Evolutionary conservation across 768 basidiomycete species (phyloP).

Genomic region (Hypholoma fasciculare): DNA sequence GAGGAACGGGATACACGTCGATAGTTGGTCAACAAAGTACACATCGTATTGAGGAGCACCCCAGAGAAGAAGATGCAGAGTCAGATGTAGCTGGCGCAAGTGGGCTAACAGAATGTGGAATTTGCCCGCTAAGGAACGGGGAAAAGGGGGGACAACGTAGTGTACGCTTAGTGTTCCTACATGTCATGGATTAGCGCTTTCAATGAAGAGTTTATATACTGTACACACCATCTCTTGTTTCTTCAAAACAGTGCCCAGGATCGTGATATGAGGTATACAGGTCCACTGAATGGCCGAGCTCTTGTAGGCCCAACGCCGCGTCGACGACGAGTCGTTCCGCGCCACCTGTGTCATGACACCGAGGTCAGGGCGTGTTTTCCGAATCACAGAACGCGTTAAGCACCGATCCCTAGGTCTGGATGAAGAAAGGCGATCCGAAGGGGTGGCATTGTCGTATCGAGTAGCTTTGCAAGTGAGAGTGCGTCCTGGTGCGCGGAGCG

Average conservation of each 20-base stretch:
- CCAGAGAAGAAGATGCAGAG: slow-evolving; percentile 56
- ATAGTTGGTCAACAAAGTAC: slow-evolving; percentile 94
- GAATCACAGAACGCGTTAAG: slow-evolving; percentile 16
- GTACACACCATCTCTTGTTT: slow-evolving; percentile 82
- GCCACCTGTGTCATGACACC: slow-evolving; percentile 59
- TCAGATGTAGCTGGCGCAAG: slow-evolving; percentile 83
- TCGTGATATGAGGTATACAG: slow-evolving; percentile 96
- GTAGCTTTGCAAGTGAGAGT: too few relatives aligned
- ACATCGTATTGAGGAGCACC: slow-evolving; percentile 67
- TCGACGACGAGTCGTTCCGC: slow-evolving; percentile 96
- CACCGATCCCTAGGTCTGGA: slow-evolving; percentile 94
- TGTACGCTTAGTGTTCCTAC: slow-evolving; percentile 81
- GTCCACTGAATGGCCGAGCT: slow-evolving; percentile 79
- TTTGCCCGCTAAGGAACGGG: slow-evolving; percentile 75
- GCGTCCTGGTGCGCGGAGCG: too few relatives aligned
- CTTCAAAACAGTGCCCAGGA: slow-evolving; percentile 85
- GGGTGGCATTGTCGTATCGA: not conserved
- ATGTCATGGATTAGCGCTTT: not conserved
- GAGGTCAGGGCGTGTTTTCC: slow-evolving; percentile 12
- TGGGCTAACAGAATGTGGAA: slow-evolving; percentile 92
- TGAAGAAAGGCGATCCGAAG: slow-evolving; percentile 79
- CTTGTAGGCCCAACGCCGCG: slow-evolving; percentile 86
- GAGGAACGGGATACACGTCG: slow-evolving; percentile 86
- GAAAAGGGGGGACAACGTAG: slow-evolving; percentile 72
- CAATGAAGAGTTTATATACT: not conserved